Base-by-base conservation (phyloP, 192 early-diverging fungal species). In the Chytriomyces hyalinus region DNA sequence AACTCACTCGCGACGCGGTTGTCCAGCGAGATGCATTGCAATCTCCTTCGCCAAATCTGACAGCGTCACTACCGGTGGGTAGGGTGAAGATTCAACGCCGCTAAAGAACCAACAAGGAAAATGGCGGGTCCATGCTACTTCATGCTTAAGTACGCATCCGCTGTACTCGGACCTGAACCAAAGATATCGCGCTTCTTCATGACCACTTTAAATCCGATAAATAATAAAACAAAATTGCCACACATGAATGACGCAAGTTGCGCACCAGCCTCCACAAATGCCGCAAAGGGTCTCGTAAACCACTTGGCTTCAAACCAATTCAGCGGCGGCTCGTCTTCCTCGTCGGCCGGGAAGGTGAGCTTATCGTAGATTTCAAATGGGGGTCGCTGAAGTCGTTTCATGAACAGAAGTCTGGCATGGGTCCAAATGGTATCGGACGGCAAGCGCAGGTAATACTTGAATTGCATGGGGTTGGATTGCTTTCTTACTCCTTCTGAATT, bases 211-310 rank as follows among this genome's bases (percentile, higher is more conserved):
- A 1, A 36, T 36, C 36, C 36, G 4, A 36, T 36, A 36, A 36
- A 36, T 36, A 36, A 57, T 20, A 20, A 57, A 57, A 20, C n/a
- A n/a, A 57, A 57, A 20, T n/a, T n/a, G 20, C 53, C 13, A 57
- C 15, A 57, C 53, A 57, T 57, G 53, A 57, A 20, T 57, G 70
- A 71, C 70, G 70, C 70, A 3, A 28, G 22, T 9, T 71, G 70
- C 44, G 70, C 70, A 43, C 70, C 70, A 9, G 5, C n/a, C 8
- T 44, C 57, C 20, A 17, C 71, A 22, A 73, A 73, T 28, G 71
- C 71, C 26, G 71, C 71, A 8, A 73, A 73, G 60, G 71, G 71
- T 44, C 71, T 73, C 46, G 71, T 63, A 5, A 63, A 73, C 61
- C 71, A 73, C 45, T 36, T 73, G 13, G n/a, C 57, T 7, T 57